Conservation (phyloP, 305 asterid genomes). For the Fraxinus sp. region DNA sequence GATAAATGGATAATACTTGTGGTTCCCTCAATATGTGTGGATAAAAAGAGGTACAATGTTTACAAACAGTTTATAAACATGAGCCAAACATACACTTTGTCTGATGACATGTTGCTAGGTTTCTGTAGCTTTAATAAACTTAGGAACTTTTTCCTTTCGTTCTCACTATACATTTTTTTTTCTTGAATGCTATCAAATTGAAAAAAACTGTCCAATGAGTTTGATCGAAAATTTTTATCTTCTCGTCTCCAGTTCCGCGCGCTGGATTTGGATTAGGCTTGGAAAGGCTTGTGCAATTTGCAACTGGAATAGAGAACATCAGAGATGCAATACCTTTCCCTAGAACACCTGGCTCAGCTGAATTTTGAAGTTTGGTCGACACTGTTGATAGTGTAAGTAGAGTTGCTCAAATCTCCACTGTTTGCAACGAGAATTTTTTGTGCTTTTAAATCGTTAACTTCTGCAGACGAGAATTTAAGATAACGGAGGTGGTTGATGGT, state of each 20-base stretch:
- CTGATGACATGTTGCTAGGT: neutral
- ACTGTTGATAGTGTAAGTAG: neutral
- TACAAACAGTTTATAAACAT: neutral
- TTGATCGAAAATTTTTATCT: neutral
- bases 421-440: neutral
- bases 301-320: conserved; percentile 88
- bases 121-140: neutral
- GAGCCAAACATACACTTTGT: neutral
- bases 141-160: neutral
- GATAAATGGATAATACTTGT: neutral
- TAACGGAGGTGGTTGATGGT: neutral
- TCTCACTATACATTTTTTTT: neutral
- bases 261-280: conserved; percentile 98
- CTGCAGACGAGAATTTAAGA: neutral
- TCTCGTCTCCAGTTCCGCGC: conserved; percentile 67
- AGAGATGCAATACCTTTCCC: conserved; percentile 98
- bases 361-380: conserved; percentile 51
- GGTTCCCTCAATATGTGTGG: neutral
- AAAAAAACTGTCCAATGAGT: neutral
- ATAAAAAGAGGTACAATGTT: neutral
- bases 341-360: conserved; percentile 92
- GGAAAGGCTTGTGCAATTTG: conserved; percentile 95
- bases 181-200: neutral
- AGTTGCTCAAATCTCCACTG: conserved; percentile 1
- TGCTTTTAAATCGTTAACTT: neutral